These are phyloP conservation scores for Malus orientalis DNA, from an alignment of 306 rosid genomes.

Conservation along the genomic window DNA sequence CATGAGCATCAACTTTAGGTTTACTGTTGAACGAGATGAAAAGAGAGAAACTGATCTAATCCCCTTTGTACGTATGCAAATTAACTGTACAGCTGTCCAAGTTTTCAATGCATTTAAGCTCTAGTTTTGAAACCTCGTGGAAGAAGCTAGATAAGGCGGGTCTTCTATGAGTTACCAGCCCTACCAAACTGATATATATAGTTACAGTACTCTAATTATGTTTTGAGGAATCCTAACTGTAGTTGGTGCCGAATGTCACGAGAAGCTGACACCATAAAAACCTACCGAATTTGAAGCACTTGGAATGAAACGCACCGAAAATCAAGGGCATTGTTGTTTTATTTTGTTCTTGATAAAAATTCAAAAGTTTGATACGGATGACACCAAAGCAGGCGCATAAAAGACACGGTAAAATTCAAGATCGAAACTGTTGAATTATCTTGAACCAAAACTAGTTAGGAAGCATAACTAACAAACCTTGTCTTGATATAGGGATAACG, in stretches of 20 bases:
- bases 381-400: neutral
- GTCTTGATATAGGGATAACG: conserved; percentile 59
- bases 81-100: too few species aligned
- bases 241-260: neutral
- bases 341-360: neutral
- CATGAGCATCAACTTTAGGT: too few species aligned
- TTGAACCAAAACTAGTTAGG: conserved; percentile 1
- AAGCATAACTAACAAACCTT: conserved; percentile 28
- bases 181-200: neutral
- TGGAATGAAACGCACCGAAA: neutral
- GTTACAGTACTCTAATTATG: neutral
- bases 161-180: too few species aligned
- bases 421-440: neutral
- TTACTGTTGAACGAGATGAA: too few species aligned
- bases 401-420: neutral
- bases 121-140: too few species aligned
- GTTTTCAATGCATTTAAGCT: too few species aligned
- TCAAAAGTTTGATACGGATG: neutral
- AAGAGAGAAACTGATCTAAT: too few species aligned
- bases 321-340: too few species aligned
- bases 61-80: too few species aligned
- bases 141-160: too few species aligned
- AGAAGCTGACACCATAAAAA: neutral
- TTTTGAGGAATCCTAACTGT: neutral
- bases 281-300: neutral